These are phyloP conservation scores for Naganishia cerealis DNA, from an alignment of 1,284 basidiomycete genomes.

Conservation along the genomic window DNA sequence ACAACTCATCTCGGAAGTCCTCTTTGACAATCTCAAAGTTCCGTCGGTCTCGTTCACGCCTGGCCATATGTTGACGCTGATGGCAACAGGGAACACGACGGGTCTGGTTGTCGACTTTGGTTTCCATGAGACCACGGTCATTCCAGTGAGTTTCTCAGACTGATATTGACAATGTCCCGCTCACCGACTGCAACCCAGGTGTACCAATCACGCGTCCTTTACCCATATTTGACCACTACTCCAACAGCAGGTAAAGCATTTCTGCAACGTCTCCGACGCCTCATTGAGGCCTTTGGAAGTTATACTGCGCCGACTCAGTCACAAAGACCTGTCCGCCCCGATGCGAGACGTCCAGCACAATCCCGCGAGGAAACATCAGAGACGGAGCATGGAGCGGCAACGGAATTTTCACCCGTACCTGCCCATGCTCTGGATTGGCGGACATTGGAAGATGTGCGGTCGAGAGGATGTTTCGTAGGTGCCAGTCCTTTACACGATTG, in stretches of 20 bases:
- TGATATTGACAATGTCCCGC: neutral
- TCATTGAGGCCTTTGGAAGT: slow-evolving; percentile 74
- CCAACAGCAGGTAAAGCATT: slow-evolving; percentile 75
- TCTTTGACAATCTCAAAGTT: slow-evolving; percentile 89
- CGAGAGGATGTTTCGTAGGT: slow-evolving; percentile 49
- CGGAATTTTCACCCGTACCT: neutral
- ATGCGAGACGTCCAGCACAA: slow-evolving; percentile 32
- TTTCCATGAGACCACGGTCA: slow-evolving; percentile 79
- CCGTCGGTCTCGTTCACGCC: slow-evolving; percentile 90
- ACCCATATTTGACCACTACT: slow-evolving; percentile 73
- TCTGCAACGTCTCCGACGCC: slow-evolving; percentile 70
- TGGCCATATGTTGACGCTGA: slow-evolving; percentile 76
- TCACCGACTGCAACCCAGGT: slow-evolving; percentile 60
- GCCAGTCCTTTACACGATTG: neutral
- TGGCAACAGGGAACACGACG: slow-evolving; percentile 82
- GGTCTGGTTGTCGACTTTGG: slow-evolving; percentile 91
- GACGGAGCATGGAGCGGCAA: neutral
- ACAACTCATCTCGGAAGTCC: slow-evolving; percentile 76
- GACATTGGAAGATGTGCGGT: slow-evolving; percentile 40
- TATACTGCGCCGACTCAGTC: slow-evolving; percentile 75
- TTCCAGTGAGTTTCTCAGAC: slow-evolving; percentile 68
- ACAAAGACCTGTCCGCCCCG: slow-evolving; percentile 60
- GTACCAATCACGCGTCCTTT: slow-evolving; percentile 80
- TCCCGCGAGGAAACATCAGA: neutral
- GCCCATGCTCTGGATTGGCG: slow-evolving; percentile 12